phyloP scores from a whole-genome alignment of 306 rosid species.

The Cucurbita pepo region DNA sequence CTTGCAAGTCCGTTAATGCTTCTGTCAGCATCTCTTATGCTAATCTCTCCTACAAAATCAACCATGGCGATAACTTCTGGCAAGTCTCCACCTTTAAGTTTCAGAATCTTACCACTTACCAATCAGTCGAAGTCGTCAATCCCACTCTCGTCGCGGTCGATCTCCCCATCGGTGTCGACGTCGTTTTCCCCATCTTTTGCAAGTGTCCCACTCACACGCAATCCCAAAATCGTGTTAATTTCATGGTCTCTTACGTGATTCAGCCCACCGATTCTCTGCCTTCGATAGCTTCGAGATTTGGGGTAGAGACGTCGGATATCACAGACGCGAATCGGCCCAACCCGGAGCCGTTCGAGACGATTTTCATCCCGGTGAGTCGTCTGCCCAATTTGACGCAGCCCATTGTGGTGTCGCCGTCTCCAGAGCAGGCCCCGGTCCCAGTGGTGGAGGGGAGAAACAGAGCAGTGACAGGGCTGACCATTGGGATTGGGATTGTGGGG shows the following conservation, averaged over 20 bases:
- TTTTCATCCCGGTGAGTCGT: constrained; percentile 47
- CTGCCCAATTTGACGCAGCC: constrained; percentile 57
- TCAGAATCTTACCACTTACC: constrained; percentile 55
- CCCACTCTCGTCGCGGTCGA: constrained; percentile 34
- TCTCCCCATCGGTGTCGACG: constrained; percentile 28
- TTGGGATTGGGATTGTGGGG: constrained; percentile 54
- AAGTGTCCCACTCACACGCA: constrained; percentile 47
- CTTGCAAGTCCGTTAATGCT: constrained; percentile 38
- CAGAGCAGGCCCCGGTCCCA: constrained; percentile 7
- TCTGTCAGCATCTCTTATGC: constrained; percentile 47
- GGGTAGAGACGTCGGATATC: constrained; percentile 17
- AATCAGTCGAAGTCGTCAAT: constrained; percentile 47
- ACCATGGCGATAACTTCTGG: constrained; percentile 34
- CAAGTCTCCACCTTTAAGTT: constrained; percentile 23
- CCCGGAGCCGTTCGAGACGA: constrained; percentile 24
- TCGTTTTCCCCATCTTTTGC: constrained; percentile 58
- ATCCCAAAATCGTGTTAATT: constrained; percentile 2
- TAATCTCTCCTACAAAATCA: constrained; percentile 42
- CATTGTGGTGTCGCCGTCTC: constrained; percentile 3
- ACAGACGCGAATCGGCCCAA: constrained; percentile 17
- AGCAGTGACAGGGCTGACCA: constrained; percentile 43
- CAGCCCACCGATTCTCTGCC: constrained; percentile 52
- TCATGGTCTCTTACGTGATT: constrained; percentile 52
- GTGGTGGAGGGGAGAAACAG: constrained; percentile 19
- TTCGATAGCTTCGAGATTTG: constrained; percentile 38